Percentiles rank a stretch among this genome's conserved stretches.
Evolutionary conservation across 331 rosid genomes (phyloP).

Genomic region (Quercus tomentella): DNA sequence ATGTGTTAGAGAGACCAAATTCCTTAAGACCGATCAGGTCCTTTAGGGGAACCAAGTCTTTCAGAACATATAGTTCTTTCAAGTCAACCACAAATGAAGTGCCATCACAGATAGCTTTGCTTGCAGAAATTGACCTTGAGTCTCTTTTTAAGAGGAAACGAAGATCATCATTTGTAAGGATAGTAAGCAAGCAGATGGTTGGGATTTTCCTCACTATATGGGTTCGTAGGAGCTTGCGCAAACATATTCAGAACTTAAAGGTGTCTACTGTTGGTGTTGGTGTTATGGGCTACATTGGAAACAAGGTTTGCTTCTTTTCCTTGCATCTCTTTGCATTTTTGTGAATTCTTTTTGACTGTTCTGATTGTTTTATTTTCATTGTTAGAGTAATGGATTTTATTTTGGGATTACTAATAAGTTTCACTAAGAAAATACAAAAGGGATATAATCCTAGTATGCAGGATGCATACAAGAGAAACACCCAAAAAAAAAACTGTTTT

Average conservation of each 20-base stretch:
- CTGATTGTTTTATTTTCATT: not conserved
- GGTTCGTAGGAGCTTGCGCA: conserved; percentile 82
- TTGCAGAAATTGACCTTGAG: conserved; percentile 74
- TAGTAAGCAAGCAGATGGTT: conserved; percentile 94
- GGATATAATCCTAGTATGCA: not conserved
- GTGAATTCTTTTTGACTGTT: not conserved
- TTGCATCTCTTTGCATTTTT: not conserved
- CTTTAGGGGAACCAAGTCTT: conserved; percentile 64
- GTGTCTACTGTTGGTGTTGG: conserved; percentile 97
- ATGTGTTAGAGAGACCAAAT: conserved; percentile 50
- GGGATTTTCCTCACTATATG: conserved; percentile 81
- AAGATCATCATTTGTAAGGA: conserved; percentile 64
- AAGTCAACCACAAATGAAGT: conserved; percentile 45
- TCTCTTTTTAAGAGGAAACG: conserved; percentile 74
- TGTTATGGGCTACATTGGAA: conserved; percentile 95
- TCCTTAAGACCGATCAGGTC: conserved; percentile 55
- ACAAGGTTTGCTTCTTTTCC: conserved; percentile 59
- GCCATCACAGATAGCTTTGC: conserved; percentile 41
- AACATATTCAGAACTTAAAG: conserved; percentile 75
- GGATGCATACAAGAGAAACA: too few species aligned
- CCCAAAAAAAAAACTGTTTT: too few species aligned
- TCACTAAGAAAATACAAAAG: not conserved
- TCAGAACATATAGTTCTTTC: conserved; percentile 43
- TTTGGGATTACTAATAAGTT: not conserved
- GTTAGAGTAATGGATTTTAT: not conserved